Percentiles rank a stretch among this genome's conserved stretches.
Evolutionary conservation across 352 stramenopile species (phyloP).

Genomic region (Globisporangium alternatum): DNA sequence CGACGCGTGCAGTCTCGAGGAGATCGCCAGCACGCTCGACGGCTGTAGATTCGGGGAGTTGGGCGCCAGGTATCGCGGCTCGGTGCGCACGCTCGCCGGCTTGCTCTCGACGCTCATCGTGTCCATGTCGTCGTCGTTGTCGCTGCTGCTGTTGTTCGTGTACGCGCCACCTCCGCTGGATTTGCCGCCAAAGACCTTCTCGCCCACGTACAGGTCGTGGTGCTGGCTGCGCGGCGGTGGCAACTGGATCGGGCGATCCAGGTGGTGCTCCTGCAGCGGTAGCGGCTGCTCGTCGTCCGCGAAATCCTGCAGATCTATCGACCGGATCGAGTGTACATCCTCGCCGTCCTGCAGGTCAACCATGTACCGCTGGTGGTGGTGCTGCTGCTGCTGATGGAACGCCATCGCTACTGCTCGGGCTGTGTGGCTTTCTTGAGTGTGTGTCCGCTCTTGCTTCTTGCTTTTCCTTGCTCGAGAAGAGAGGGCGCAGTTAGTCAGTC

Average conservation of each 20-base stretch:
- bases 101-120: conserved; percentile 16
- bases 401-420: background rate
- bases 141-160: conserved; percentile 16
- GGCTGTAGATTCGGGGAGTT: conserved; percentile 18
- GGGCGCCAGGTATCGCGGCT: conserved; percentile 1
- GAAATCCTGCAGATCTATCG: conserved; percentile 9
- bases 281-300: conserved; percentile 8
- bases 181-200: conserved; percentile 1
- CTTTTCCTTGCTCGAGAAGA: background rate
- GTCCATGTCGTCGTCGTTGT: conserved; percentile 18
- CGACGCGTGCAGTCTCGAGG: conserved; percentile 13
- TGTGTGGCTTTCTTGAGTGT: background rate
- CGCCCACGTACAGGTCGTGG: conserved; percentile 1
- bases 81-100: conserved; percentile 1
- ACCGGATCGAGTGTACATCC: conserved; percentile 20
- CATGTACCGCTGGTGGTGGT: conserved; percentile 12
- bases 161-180: conserved; percentile 3
- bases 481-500: background rate
- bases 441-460: background rate
- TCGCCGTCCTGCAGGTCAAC: conserved; percentile 17
- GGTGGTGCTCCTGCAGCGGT: conserved; percentile 18
- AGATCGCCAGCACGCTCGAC: conserved; percentile 18
- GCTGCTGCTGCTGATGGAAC: conserved; percentile 7
- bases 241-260: conserved; percentile 14
- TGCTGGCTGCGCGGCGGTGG: conserved; percentile 7